Evolutionary conservation across 192 early-diverging fungal species (phyloP).

Genomic region (Kickxella alabastrina): DNA sequence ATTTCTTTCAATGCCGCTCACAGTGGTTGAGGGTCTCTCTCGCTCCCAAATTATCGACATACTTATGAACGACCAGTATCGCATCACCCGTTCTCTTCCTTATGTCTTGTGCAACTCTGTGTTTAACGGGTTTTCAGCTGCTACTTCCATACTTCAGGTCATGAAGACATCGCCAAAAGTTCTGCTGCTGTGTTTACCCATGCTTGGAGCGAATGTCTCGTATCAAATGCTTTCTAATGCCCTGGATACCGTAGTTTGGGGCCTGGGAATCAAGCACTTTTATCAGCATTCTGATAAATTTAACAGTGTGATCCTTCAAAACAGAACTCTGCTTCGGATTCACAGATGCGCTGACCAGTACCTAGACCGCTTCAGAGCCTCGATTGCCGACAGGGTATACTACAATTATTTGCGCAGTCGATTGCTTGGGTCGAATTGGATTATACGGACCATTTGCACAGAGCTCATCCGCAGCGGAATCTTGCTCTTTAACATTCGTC

Average conservation of each 20-base stretch:
- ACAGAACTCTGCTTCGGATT: slow-evolving; percentile 3
- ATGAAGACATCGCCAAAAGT: neutral
- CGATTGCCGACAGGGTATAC: neutral
- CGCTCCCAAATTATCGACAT: neutral
- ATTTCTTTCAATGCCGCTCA: slow-evolving; percentile 8
- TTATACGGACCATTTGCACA: neutral
- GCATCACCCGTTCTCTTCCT: neutral
- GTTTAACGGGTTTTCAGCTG: neutral
- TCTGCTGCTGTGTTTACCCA: neutral
- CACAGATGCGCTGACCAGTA: neutral
- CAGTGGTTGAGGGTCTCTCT: slow-evolving; percentile 29
- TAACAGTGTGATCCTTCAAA: too few relatives aligned
- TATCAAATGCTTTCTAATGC: neutral
- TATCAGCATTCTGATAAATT: neutral
- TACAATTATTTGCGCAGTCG: neutral
- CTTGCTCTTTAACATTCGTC: neutral
- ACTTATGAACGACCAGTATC: neutral
- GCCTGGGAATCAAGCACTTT: neutral
- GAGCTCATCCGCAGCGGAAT: slow-evolving; percentile 3
- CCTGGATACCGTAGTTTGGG: neutral
- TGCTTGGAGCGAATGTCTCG: neutral
- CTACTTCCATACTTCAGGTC: neutral
- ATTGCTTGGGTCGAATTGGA: neutral
- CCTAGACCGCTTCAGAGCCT: neutral
- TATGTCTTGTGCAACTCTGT: neutral